Evolutionary conservation across 768 basidiomycete genomes (phyloP).

Genomic region (Hydnomerulius pinastri): DNA sequence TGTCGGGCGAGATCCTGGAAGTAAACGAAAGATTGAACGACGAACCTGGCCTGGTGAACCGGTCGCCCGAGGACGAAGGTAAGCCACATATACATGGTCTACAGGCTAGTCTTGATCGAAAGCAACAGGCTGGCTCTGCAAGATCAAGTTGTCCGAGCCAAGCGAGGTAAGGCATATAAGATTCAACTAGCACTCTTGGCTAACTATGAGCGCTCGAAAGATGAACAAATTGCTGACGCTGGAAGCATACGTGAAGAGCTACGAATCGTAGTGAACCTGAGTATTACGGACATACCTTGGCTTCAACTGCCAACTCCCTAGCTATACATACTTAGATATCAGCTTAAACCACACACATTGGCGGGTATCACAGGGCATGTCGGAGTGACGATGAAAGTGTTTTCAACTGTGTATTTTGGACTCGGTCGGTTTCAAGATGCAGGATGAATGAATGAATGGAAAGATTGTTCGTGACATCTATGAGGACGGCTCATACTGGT

Average conservation of each 20-base stretch:
- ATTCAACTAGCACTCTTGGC: neutral
- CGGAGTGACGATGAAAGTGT: neutral
- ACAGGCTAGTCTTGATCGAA: neutral
- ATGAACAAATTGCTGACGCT: conserved; percentile 70
- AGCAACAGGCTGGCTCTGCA: conserved; percentile 89
- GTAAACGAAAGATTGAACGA: conserved; percentile 72
- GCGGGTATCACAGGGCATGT: neutral
- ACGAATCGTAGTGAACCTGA: conserved; percentile 39
- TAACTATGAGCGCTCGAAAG: conserved; percentile 37
- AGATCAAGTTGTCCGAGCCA: conserved; percentile 78
- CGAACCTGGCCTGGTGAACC: conserved; percentile 84
- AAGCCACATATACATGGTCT: conserved; percentile 17
- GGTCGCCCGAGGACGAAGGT: conserved; percentile 85
- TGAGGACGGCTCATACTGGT: conserved; percentile 71
- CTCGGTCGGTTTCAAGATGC: neutral
- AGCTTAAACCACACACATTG: neutral
- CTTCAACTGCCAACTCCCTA: conserved; percentile 25
- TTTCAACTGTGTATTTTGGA: too few relatives aligned
- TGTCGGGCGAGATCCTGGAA: conserved; percentile 80
- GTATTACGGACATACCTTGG: conserved; percentile 8
- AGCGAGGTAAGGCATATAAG: conserved; percentile 57
- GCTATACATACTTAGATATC: conserved; percentile 2
- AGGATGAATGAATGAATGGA: neutral
- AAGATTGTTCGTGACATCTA: conserved; percentile 13
- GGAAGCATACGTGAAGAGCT: conserved; percentile 72